A percentile compares a stretch with the other conserved stretches of the same genome.
phyloP scores from a whole-genome alignment of 192 early-diverging fungal species.

The Funneliformis geosporum region DNA sequence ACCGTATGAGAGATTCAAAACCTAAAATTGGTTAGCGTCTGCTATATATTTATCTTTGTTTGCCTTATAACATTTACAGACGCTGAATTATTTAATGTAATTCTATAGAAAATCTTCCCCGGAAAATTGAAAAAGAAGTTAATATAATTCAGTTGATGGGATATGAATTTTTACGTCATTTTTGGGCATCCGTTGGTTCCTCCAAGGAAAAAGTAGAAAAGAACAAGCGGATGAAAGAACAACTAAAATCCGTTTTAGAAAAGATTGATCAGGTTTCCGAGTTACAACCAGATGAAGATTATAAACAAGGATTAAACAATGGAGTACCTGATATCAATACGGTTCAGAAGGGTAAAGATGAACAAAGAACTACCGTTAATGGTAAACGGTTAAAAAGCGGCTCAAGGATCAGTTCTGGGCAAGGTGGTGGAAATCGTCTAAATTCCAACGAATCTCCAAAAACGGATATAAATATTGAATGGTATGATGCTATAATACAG shows the following conservation, averaged over 20 bases:
- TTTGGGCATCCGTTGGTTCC: conserved; percentile 45
- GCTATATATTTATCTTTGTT: neutral
- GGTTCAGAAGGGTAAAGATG: neutral
- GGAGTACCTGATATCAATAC: neutral
- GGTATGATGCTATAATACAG: neutral
- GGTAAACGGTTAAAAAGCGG: neutral
- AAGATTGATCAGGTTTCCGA: neutral
- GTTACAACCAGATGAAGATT: neutral
- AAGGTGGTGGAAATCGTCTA: neutral
- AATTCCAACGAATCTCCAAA: neutral
- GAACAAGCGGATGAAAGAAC: conserved; percentile 51
- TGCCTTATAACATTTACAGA: neutral
- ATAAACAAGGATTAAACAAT: neutral
- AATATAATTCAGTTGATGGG: neutral
- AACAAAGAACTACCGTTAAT: neutral
- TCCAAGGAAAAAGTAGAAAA: conserved; percentile 49
- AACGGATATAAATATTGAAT: neutral
- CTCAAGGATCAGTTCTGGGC: neutral
- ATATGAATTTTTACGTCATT: conserved; percentile 51
- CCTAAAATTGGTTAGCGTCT: neutral
- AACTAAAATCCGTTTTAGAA: conserved; percentile 36
- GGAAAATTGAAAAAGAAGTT: neutral
- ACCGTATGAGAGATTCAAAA: neutral
- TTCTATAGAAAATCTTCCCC: neutral
- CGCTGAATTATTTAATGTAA: neutral